Evolutionary conservation across 257 asterid genomes (phyloP), one percentile per base, ranked within the genome.

Genomic region (Solanum arcanum): DNA sequence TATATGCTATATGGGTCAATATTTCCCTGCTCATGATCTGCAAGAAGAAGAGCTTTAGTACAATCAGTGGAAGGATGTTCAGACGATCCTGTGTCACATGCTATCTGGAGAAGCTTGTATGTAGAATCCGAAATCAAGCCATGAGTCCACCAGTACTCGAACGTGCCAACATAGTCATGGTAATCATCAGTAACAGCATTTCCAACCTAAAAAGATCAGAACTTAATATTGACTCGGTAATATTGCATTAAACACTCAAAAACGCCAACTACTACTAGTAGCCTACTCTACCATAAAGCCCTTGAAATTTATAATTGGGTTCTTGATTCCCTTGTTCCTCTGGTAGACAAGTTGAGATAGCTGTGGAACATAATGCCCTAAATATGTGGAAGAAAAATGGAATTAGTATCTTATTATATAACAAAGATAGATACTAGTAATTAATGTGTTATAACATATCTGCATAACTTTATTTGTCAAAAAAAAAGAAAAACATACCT

Each of bases 101-200:
- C 87, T 80, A 69, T 35, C 42, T 89, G 88, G 47, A 97, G 96
- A 89, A 37, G 31, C 89, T 92, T 94, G 90, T 96, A 97, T 3
- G 99, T 96, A 27, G 98, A 94, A 88, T 97, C 99, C 9, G 99
- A 97, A 78, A 97, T 95, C 46, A 97, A 90, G 86, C 99, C 99
- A 83, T 96, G 98, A 3, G 98, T 97, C 99, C 99, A 97, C 99
- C 99, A 97, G 90, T 95, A 97, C 92, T 97, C 98, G 25, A 97
- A 97, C 13, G 99, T 97, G 89, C 99, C 99, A 87, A 96, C 25
- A 3, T 89, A 94, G 84, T 97, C 99, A 85, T 93, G 92, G 90
- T 88, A 92, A 91, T 97, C 99, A 91, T 97, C 99, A 7, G 94
- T 97, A 9, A 96, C 99, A 84, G 99, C 99, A 91, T 97, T 97